phyloP scores from a whole-genome alignment of 768 basidiomycete genomes.

The Coprinopsis cinerea region DNA sequence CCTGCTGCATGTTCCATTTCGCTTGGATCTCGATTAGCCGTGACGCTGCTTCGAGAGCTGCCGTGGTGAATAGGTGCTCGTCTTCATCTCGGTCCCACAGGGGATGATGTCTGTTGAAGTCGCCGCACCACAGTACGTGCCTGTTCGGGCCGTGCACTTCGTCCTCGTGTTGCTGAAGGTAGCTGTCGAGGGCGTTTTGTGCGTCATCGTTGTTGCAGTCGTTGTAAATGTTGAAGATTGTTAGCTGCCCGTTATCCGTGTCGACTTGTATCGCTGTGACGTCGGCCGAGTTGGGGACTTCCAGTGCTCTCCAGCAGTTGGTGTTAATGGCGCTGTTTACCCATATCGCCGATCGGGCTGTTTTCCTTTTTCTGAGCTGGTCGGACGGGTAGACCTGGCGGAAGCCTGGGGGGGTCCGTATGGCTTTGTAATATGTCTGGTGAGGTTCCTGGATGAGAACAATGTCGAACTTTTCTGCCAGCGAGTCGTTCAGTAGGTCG shows the following conservation, averaged over 20 bases:
- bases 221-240: constrained; percentile 21
- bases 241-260: neutral
- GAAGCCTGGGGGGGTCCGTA: constrained; percentile 15
- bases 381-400: constrained; percentile 15
- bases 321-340: constrained; percentile 14
- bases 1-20: constrained; percentile 26
- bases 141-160: neutral
- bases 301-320: constrained; percentile 12
- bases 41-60: constrained; percentile 17
- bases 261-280: constrained; percentile 14
- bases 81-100: constrained; percentile 30
- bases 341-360: constrained; percentile 17
- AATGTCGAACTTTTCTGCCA: constrained; percentile 23
- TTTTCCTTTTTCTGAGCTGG: neutral
- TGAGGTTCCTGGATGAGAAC: constrained; percentile 34
- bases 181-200: neutral
- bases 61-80: constrained; percentile 27
- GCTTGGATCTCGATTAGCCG: constrained; percentile 22
- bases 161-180: neutral
- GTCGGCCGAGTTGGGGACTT: constrained; percentile 13
- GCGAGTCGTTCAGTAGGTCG: constrained; percentile 11
- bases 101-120: constrained; percentile 38
- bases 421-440: constrained; percentile 18
- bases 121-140: constrained; percentile 26
- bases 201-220: constrained; percentile 6